Percentiles rank a stretch among this genome's conserved stretches.
phyloP scores from a whole-genome alignment of 2,329 filamentous ascomycete species.

The Fusarium clavum region DNA sequence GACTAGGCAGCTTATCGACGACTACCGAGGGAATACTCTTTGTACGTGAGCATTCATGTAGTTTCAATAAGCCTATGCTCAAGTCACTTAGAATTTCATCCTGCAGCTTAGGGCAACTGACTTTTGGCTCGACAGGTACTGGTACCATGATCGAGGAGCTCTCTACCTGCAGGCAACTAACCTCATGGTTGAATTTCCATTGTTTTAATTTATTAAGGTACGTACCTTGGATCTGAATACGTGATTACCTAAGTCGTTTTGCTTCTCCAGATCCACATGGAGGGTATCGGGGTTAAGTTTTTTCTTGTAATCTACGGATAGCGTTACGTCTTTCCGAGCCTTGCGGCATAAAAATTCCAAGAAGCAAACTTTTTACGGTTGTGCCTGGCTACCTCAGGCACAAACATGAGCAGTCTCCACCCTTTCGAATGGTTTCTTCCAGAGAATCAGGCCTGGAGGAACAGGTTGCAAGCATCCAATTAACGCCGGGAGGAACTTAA shows the following conservation, averaged over 20 bases:
- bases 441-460: constrained; percentile 12
- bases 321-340: constrained; percentile 1
- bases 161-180: neutral
- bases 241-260: neutral
- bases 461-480: constrained; percentile 23
- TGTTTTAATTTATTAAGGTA: neutral
- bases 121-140: neutral
- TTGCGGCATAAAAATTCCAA: constrained; percentile 36
- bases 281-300: neutral
- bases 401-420: neutral
- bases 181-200: neutral
- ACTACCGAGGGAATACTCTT: neutral
- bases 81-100: neutral
- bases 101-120: neutral
- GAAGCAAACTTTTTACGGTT: constrained; percentile 9
- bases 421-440: neutral
- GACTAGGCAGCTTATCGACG: neutral
- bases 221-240: neutral
- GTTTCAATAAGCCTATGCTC: neutral
- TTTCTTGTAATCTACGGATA: neutral
- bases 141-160: neutral
- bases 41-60: neutral
- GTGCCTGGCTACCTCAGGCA: constrained; percentile 28
- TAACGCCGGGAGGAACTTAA: constrained; percentile 1
- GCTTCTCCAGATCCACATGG: neutral